Percentiles rank a stretch among this genome's conserved stretches.
These are phyloP conservation scores for Trichoderma sp. DNA, from an alignment of 2,329 filamentous ascomycete genomes.

Conservation along the genomic window DNA sequence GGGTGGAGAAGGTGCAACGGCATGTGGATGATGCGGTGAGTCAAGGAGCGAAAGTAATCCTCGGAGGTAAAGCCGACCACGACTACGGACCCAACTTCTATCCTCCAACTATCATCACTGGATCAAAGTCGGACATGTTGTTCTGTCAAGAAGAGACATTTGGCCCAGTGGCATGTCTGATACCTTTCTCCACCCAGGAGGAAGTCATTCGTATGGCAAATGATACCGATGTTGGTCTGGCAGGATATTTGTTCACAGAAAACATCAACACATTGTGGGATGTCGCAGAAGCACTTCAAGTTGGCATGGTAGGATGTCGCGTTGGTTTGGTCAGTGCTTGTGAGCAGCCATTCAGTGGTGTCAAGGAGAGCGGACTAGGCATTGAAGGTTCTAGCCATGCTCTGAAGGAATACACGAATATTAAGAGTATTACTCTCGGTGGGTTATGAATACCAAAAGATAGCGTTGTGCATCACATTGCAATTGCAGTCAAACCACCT, in stretches of 20 bases:
- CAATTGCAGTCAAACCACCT: too few species aligned
- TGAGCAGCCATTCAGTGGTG: conserved; percentile 2
- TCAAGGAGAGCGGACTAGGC: background rate
- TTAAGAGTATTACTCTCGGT: background rate
- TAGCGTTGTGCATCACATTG: too few species aligned
- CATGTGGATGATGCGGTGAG: conserved; percentile 63
- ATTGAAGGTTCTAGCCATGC: background rate
- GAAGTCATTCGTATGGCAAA: conserved; percentile 70
- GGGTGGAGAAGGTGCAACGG: conserved; percentile 57
- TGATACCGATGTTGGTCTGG: conserved; percentile 65
- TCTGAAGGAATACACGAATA: background rate
- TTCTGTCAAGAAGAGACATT: conserved; percentile 72
- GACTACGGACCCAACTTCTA: conserved; percentile 58
- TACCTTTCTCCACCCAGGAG: conserved; percentile 67
- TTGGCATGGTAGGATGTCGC: conserved; percentile 66
- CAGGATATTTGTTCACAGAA: conserved; percentile 68
- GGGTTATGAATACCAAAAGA: too few species aligned
- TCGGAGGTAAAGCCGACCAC: conserved; percentile 48
- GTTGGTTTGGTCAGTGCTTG: conserved; percentile 42
- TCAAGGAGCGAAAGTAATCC: conserved; percentile 59
- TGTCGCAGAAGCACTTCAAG: conserved; percentile 53
- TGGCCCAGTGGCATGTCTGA: conserved; percentile 68
- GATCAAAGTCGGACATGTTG: conserved; percentile 61
- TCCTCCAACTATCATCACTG: conserved; percentile 66
- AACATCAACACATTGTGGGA: conserved; percentile 41